Base-by-base conservation (phyloP, 805 yeast genomes). In the Metschnikowia koreensis region DNA sequence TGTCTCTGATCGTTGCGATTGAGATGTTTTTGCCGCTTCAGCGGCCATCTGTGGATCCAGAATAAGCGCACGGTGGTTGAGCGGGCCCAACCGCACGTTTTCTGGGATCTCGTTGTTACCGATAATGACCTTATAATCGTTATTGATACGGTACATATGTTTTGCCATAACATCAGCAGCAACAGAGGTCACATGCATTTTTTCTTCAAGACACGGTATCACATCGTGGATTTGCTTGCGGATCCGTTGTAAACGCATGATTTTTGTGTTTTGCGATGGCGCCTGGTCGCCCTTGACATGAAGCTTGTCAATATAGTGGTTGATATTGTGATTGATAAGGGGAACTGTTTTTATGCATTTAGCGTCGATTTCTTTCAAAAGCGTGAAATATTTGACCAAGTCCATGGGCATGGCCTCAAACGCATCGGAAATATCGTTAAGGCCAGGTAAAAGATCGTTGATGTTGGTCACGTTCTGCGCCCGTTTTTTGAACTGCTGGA, bases 121-220 rank as follows among this genome's bases (percentile, higher is more conserved):
- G 44, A 86, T 70, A 27, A 93, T 87, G 44, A 86, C 74, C 44
- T 87, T 87, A 72, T 82, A 92, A 63, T 89, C 96, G 59, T 86
- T 82, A 64, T 92, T 88, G 57, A 94, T 77, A 47, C 97, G 76
- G 47, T 76, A 78, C 50, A 89, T 70, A 62, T 89, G 87, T 52
- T 84, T 82, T 31, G 77, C 71, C 43, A 91, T 78, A 11, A 85
- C 79, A 60, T 92, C 97, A 31, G 89, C 80, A 22, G 97, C 97
- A 38, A 89, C 85, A 1, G 93, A 86, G 5, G 97, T 93, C 40
- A 94, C 97, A 67, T 93, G 97, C 96, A 94, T 90, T 69, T 94
- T 94, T 66, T 94, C 97, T 66, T 93, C 98, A 50, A 93, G 70
- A 55, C 97, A 89, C 0, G 98, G 97, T 74, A 93, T 83, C 50